Conservation (phyloP, 352 stramenopile species). For the Globisporangium sylvaticum region DNA sequence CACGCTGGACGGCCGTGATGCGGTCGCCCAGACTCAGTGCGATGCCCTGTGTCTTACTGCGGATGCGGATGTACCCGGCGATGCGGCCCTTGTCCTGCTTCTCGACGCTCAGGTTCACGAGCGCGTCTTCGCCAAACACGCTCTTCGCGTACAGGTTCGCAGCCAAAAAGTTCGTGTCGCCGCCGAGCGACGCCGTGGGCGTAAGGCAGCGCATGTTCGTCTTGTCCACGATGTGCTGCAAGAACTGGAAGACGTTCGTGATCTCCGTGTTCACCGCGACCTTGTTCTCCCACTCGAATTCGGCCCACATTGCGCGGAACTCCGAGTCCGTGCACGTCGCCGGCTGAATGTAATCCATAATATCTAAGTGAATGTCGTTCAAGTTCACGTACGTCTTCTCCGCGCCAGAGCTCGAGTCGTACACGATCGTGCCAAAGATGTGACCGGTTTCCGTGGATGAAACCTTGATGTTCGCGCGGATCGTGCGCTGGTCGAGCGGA, state of each 20-base stretch:
- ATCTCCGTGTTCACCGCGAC: constrained; percentile 97
- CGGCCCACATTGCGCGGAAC: constrained; percentile 99
- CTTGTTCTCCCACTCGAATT: constrained; percentile 99
- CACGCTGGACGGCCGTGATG: constrained; percentile 96
- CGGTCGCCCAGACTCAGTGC: constrained; percentile 98
- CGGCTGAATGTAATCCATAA: constrained; percentile 99
- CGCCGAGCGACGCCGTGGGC: constrained; percentile 85
- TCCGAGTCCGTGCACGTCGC: constrained; percentile 91
- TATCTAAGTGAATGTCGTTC: constrained; percentile 99
- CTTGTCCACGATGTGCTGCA: constrained; percentile 97
- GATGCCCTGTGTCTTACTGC: constrained; percentile 99
- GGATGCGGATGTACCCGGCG: constrained; percentile 98
- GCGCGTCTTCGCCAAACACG: constrained; percentile 96
- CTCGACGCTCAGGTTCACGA: constrained; percentile 99
- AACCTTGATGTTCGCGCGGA: constrained; percentile 99
- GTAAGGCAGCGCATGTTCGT: constrained; percentile 99
- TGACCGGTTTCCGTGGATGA: constrained; percentile 99
- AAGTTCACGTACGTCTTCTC: constrained; percentile 99
- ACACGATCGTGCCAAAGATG: constrained; percentile 99
- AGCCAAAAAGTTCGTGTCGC: constrained; percentile 92
- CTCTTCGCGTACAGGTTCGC: constrained; percentile 92
- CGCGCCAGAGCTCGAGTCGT: constrained; percentile 93
- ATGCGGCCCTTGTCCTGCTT: constrained; percentile 98
- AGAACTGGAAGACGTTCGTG: constrained; percentile 95
- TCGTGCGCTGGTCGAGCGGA: constrained; percentile 95